Evolutionary conservation across 805 yeast species (phyloP).

Genomic region (Grigorovia transvaalensis): DNA sequence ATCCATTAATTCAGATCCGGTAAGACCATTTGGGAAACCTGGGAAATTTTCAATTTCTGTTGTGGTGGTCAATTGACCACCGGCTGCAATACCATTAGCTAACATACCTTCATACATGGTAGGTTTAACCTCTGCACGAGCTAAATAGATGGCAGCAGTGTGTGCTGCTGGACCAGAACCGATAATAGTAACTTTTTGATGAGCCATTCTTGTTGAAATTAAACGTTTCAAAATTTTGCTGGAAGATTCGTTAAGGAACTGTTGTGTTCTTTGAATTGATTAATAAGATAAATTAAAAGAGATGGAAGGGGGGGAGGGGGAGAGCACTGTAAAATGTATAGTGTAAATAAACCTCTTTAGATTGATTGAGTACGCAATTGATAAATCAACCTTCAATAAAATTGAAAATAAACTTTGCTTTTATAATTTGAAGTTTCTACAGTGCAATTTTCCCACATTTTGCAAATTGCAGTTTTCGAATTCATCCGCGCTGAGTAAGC

Average conservation of each 20-base stretch:
- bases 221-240: not conserved
- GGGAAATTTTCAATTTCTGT: conserved; percentile 99
- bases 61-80: conserved; percentile 97
- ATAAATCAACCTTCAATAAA: too few species aligned
- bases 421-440: too few species aligned
- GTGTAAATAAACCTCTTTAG: too few species aligned
- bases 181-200: conserved; percentile 73
- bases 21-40: conserved; percentile 90
- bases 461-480: not conserved
- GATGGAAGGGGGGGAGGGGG: too few species aligned
- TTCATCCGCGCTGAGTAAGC: not conserved
- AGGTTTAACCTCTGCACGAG: conserved; percentile 95
- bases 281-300: too few species aligned
- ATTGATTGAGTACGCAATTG: too few species aligned
- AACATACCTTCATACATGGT: conserved; percentile 86
- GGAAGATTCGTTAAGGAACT: too few species aligned
- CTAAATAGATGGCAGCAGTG: conserved; percentile 94
- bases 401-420: too few species aligned
- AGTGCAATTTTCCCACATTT: not conserved
- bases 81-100: conserved; percentile 98
- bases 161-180: conserved; percentile 99
- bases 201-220: conserved; percentile 52
- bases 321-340: too few species aligned
- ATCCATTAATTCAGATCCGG: conserved; percentile 85
- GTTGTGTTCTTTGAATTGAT: too few species aligned